These are phyloP conservation scores for Onygenales sp. DNA, from an alignment of 2,329 filamentous ascomycete species.

Conservation along the genomic window DNA sequence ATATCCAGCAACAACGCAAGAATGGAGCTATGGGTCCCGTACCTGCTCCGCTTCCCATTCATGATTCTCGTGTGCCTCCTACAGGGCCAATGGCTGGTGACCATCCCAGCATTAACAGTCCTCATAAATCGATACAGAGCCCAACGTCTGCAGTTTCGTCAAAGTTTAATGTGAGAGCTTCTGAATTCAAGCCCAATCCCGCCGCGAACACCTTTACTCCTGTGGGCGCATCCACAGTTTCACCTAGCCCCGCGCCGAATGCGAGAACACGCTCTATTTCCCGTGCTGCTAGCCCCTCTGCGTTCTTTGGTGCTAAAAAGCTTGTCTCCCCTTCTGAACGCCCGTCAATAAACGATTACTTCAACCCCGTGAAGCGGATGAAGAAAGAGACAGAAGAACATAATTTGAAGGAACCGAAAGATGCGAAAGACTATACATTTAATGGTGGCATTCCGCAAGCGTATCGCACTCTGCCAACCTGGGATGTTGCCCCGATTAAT, in stretches of 20 bases:
- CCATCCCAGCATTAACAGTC: constrained; percentile 37
- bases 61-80: constrained; percentile 62
- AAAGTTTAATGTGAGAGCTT: constrained; percentile 52
- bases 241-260: constrained; percentile 61
- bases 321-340: constrained; percentile 51
- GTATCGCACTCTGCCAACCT: constrained; percentile 76
- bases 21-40: constrained; percentile 31
- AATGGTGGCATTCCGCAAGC: constrained; percentile 79
- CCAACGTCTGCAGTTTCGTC: constrained; percentile 44
- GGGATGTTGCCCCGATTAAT: constrained; percentile 63
- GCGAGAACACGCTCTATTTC: constrained; percentile 43
- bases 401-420: constrained; percentile 14
- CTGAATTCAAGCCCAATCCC: constrained; percentile 78
- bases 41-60: constrained; percentile 47
- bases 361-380: constrained; percentile 60
- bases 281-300: constrained; percentile 38
- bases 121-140: constrained; percentile 39
- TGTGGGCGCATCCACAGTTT: constrained; percentile 47
- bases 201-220: constrained; percentile 75
- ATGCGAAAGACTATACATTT: constrained; percentile 53
- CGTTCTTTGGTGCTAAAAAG: constrained; percentile 62
- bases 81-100: constrained; percentile 53
- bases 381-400: constrained; percentile 53
- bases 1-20: constrained; percentile 46
- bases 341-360: constrained; percentile 44